These are phyloP conservation scores for Starmerella floricola DNA, from an alignment of 805 yeast genomes.

Conservation along the genomic window DNA sequence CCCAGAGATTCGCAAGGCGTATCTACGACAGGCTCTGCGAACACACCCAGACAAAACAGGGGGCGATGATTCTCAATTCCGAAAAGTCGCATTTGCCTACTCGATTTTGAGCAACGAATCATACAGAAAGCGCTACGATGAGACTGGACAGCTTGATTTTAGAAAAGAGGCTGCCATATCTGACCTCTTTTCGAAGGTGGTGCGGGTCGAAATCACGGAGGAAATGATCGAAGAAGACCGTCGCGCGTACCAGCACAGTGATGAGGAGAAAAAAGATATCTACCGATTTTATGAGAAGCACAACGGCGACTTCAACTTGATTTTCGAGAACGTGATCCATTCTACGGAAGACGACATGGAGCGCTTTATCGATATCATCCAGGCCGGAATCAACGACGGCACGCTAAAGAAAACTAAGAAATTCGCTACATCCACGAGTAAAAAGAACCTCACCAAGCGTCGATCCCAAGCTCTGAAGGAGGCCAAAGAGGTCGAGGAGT, in stretches of 20 bases:
- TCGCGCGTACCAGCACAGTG: conserved; percentile 42
- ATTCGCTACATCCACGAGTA: conserved; percentile 40
- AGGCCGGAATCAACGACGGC: conserved; percentile 33
- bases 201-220: conserved; percentile 29
- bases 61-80: conserved; percentile 39
- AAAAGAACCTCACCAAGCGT: conserved; percentile 38
- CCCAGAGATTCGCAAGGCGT: conserved; percentile 51
- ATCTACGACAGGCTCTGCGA: conserved; percentile 48
- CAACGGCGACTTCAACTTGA: conserved; percentile 54
- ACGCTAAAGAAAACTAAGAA: conserved; percentile 33
- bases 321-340: conserved; percentile 71
- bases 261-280: conserved; percentile 43
- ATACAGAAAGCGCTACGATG: conserved; percentile 48
- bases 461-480: conserved; percentile 30
- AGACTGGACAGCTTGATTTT: conserved; percentile 50
- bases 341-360: conserved; percentile 53
- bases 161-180: conserved; percentile 28
- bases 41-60: conserved; percentile 61
- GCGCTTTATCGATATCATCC: conserved; percentile 45
- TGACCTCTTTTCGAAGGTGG: conserved; percentile 30
- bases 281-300: conserved; percentile 42
- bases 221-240: conserved; percentile 55
- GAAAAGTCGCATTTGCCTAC: conserved; percentile 64
- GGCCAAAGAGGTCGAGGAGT: conserved; percentile 44
- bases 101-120: conserved; percentile 49